Evolutionary conservation across 1,284 basidiomycete genomes (phyloP).

Genomic region (Boletus semigastroideus): DNA sequence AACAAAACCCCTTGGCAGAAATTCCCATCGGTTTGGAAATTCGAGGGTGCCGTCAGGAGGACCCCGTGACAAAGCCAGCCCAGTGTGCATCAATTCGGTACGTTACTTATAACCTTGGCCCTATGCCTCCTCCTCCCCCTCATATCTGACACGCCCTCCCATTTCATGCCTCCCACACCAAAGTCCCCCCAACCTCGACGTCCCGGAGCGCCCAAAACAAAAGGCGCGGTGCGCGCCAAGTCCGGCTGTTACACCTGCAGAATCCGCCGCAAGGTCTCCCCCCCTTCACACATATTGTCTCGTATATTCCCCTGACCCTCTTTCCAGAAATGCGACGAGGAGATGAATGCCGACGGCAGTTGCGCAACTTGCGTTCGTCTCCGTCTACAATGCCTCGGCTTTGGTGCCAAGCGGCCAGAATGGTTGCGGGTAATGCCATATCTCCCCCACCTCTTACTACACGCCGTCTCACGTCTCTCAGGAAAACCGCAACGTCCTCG

Average conservation of each 20-base stretch:
- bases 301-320: slow-evolving; percentile 1
- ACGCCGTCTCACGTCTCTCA: slow-evolving; percentile 30
- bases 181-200: slow-evolving; percentile 41
- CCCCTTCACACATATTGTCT: slow-evolving; percentile 15
- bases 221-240: slow-evolving; percentile 78
- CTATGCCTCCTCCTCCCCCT: slow-evolving; percentile 21
- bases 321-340: slow-evolving; percentile 79
- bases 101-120: slow-evolving; percentile 34
- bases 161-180: slow-evolving; percentile 37
- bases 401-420: slow-evolving; percentile 79
- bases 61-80: slow-evolving; percentile 22
- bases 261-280: slow-evolving; percentile 70
- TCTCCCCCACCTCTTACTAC: slow-evolving; percentile 1
- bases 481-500: slow-evolving; percentile 67
- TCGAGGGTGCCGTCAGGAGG: slow-evolving; percentile 21
- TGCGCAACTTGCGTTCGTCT: slow-evolving; percentile 79
- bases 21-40: slow-evolving; percentile 18
- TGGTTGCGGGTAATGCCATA: slow-evolving; percentile 65
- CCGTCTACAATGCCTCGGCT: slow-evolving; percentile 81
- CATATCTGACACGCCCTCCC: background rate
- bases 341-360: slow-evolving; percentile 54
- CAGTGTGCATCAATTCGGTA: slow-evolving; percentile 11
- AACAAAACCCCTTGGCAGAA: slow-evolving; percentile 16
- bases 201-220: slow-evolving; percentile 63
- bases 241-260: slow-evolving; percentile 84